Evolutionary conservation across 306 rosid species (phyloP), one percentile per base, ranked within the genome.

Genomic region (Dryas drummondii): DNA sequence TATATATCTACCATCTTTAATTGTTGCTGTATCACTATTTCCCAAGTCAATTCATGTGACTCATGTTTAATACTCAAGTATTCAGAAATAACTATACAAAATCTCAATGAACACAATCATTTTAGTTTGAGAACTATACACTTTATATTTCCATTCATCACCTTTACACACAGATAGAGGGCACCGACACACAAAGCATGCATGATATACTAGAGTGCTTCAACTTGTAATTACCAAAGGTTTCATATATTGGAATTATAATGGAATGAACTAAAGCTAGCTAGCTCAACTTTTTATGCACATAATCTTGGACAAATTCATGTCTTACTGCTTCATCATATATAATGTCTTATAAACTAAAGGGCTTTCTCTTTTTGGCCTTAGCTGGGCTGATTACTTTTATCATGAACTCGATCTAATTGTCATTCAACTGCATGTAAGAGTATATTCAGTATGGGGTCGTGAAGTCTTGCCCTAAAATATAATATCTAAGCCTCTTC

Each of bases 141-240:
- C 37, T 32, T 32, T 32, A 32, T 32, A 32, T 32, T 32, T 32
- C 37, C 37, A 32, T 32, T 32, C 37, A 1, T 32, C 37, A 32
- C 3, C 37, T 32, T 32, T 32, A 32, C 37, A 32, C 37, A 32
- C 37, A 32, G 2, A 32, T 2, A 32, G 37, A 32, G 37, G 2
- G 3, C 37, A 32, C 37, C 37, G 37, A 32, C 37, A 2, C 37
- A 32, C 37, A 32, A 32, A 32, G 37, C 37, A 32, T 32, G 3
- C 37, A 32, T 32, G 37, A 32, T 32, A 32, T 32, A 32, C 37
- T 32, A 32, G 37, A 32, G 37, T 32, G 37, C 60, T 8, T 55
- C 60, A 55, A 55, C 60, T 55, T 55, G 60, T 55, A 55, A 55
- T 4, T 51, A n/a, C 74, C 16, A n/a, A 40, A 53, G 51, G 41